Evolutionary conservation across 2,329 filamentous ascomycete genomes (phyloP).

Genomic region (Stagonosporopsis cucurbitacearum): DNA sequence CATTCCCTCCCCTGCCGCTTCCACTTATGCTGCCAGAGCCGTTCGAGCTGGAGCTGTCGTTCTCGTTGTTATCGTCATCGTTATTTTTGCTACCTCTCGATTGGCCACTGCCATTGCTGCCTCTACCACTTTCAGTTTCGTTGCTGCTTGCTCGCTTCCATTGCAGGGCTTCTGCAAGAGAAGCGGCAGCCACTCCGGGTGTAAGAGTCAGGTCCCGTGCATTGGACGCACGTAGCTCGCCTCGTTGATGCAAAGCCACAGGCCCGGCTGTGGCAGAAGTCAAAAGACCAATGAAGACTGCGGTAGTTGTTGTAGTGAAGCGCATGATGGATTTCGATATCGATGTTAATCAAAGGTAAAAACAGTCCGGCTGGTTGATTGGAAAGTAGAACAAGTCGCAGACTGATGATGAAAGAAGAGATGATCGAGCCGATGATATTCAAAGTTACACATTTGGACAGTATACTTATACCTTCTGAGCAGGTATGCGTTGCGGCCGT

Average conservation of each 20-base stretch:
- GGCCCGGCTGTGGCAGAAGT: slow-evolving; percentile 2
- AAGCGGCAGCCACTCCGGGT: background rate
- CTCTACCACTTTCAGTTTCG: background rate
- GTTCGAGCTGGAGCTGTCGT: background rate
- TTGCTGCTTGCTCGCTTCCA: slow-evolving; percentile 3
- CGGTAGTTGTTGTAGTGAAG: slow-evolving; percentile 1
- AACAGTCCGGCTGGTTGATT: background rate
- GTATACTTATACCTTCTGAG: background rate
- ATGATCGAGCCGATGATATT: slow-evolving; percentile 7
- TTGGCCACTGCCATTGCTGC: background rate
- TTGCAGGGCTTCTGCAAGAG: background rate
- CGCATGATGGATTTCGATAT: background rate
- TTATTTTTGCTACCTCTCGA: background rate
- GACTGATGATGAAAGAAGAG: background rate
- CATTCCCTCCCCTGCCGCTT: background rate
- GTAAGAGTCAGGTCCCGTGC: background rate
- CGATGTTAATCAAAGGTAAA: background rate
- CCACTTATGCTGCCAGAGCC: background rate
- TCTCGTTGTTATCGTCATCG: background rate
- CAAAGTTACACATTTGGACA: too few relatives aligned
- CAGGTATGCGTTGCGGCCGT: background rate
- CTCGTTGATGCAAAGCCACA: slow-evolving; percentile 2
- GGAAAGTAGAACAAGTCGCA: background rate
- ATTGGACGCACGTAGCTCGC: background rate
- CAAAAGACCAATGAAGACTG: slow-evolving; percentile 1